Conservation (phyloP, 2,329 filamentous ascomycete species). For the Dactylellina cionopaga region DNA sequence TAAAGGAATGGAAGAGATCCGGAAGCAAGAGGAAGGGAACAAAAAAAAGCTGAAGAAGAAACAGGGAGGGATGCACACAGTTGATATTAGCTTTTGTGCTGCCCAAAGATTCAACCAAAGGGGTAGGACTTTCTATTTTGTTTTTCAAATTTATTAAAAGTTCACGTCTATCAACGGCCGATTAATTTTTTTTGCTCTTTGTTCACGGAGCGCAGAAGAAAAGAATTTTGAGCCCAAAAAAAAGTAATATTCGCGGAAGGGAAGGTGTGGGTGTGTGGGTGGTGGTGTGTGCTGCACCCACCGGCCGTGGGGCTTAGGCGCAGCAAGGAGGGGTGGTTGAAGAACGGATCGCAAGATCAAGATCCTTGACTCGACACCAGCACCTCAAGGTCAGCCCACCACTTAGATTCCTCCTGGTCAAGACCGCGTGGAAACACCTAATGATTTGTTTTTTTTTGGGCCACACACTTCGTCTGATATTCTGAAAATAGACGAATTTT, state of each 20-base stretch:
- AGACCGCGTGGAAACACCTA: background rate
- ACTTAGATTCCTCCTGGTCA: slow-evolving; percentile 23
- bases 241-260: slow-evolving; percentile 27
- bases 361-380: slow-evolving; percentile 40
- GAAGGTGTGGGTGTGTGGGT: slow-evolving; percentile 36
- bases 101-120: slow-evolving; percentile 46
- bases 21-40: slow-evolving; percentile 13
- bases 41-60: too few relatives aligned
- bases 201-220: slow-evolving; percentile 22
- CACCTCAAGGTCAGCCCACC: slow-evolving; percentile 49
- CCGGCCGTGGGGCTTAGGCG: slow-evolving; percentile 50
- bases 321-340: slow-evolving; percentile 43
- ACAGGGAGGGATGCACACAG: slow-evolving; percentile 39
- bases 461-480: slow-evolving; percentile 53
- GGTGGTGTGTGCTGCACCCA: too few relatives aligned
- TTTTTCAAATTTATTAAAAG: slow-evolving; percentile 50
- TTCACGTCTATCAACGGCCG: slow-evolving; percentile 44
- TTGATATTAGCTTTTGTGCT: slow-evolving; percentile 49
- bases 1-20: slow-evolving; percentile 8
- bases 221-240: background rate
- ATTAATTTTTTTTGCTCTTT: slow-evolving; percentile 17
- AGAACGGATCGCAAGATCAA: slow-evolving; percentile 48
- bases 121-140: slow-evolving; percentile 41
- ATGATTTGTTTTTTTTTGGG: slow-evolving; percentile 28
- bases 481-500: slow-evolving; percentile 51